A percentile compares a stretch with the other conserved stretches of the same genome.
phyloP scores from a whole-genome alignment of 148 eudicot genomes.

The Spergularia marina region DNA sequence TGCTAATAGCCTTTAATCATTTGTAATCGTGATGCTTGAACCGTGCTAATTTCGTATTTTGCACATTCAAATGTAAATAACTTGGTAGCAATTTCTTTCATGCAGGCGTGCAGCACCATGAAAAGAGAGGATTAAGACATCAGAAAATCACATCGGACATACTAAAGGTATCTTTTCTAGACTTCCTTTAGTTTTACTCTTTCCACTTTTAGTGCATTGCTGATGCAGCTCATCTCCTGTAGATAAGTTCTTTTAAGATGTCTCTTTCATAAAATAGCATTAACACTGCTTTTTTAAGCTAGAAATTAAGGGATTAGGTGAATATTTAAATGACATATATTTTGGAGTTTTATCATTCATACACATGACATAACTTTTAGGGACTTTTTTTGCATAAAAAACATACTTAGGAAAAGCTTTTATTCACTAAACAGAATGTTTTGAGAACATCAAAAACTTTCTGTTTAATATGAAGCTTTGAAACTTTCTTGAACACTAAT shows the following conservation, averaged over 20 bases:
- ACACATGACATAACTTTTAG: not conserved
- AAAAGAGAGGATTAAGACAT: conserved; percentile 14
- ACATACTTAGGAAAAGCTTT: conserved; percentile 6
- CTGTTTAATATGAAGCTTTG: conserved; percentile 12
- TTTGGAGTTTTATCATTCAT: conserved; percentile 6
- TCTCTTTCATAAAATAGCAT: conserved; percentile 17
- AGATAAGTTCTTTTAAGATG: conserved; percentile 25
- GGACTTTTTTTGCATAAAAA: not conserved
- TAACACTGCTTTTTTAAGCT: conserved; percentile 7
- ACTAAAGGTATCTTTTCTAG: conserved; percentile 16
- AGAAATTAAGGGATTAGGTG: not conserved
- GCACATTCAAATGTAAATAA: not conserved
- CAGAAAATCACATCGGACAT: conserved; percentile 14
- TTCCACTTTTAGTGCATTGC: not conserved
- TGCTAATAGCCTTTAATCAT: not conserved
- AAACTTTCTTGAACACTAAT: conserved; percentile 6
- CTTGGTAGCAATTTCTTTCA: not conserved
- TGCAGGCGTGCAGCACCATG: conserved; percentile 10
- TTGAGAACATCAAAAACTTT: conserved; percentile 9
- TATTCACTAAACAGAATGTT: conserved; percentile 15
- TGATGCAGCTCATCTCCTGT: conserved; percentile 19
- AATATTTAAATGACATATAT: not conserved
- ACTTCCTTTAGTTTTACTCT: conserved; percentile 13
- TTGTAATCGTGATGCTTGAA: conserved; percentile 3
- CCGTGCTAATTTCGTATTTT: not conserved